Conservation (phyloP, 2,329 filamentous ascomycete genomes). For the Fusarium transvaalense region DNA sequence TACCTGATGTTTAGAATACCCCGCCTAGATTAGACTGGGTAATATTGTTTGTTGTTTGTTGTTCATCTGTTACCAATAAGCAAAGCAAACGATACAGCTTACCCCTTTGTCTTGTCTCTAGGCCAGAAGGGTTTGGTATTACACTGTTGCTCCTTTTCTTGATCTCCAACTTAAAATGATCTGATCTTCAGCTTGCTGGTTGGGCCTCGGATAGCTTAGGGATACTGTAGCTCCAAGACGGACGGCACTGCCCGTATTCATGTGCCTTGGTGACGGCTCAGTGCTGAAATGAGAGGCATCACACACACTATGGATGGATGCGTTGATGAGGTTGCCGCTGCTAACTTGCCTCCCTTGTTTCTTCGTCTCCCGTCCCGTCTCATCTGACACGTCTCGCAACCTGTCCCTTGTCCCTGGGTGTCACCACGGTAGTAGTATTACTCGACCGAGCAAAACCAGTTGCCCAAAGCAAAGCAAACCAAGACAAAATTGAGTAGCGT, state of each 20-base stretch:
- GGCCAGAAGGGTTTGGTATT: background rate
- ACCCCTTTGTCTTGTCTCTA: conserved; percentile 5
- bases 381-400: conserved; percentile 39
- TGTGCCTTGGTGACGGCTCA: background rate
- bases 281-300: conserved; percentile 1
- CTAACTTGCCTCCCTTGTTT: conserved; percentile 20
- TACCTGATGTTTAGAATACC: conserved; percentile 18
- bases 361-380: conserved; percentile 31
- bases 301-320: background rate
- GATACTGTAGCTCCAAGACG: background rate
- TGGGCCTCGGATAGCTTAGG: conserved; percentile 10
- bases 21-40: conserved; percentile 25
- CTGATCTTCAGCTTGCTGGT: conserved; percentile 14
- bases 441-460: background rate
- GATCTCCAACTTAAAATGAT: conserved; percentile 32
- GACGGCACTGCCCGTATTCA: background rate
- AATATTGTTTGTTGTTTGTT: conserved; percentile 8
- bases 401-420: conserved; percentile 25
- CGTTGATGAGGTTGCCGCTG: conserved; percentile 11
- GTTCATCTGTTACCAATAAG: conserved; percentile 1
- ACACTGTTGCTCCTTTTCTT: conserved; percentile 28
- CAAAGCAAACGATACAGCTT: conserved; percentile 2
- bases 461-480: conserved; percentile 14
- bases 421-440: conserved; percentile 6
- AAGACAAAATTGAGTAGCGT: background rate